Evolutionary conservation across 192 early-diverging fungal genomes (phyloP), one percentile per base, ranked within the genome.

Genomic region (Podochytrium sp.): DNA sequence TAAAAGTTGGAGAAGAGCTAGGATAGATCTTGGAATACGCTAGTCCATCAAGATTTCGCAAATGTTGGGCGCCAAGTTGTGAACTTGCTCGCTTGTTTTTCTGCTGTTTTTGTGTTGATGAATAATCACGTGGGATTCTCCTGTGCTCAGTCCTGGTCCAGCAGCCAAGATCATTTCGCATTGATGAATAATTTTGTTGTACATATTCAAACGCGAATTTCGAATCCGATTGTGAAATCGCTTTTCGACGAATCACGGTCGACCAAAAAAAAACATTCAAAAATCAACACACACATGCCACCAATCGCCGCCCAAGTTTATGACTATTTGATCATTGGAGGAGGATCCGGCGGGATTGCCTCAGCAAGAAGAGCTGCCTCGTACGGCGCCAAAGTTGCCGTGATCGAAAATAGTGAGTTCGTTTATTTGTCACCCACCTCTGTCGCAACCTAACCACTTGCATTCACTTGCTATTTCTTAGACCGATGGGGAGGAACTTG

Each of bases 281-380:
- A 55, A 47, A 7, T 47, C 43, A 12, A 20, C 52, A 25, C 7
- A 20, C 52, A 55, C 5, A 55, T 55, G 52, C 5, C 52, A 55
- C 12, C 66, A 35, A 62, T 74, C 40, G 53, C 78, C 37, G 74
- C 80, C 39, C 79, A 76, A 49, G 71, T 81, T 20, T 87, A 80
- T 76, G 96, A 99, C 77, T 96, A 93, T 79, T 87, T 99, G n/a
- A 95, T 99, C 43, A 91, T 97, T 66, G 97, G 97, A 65, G 97
- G 93, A 73, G 95, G 97, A 43, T 90, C 87, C 75, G 87, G 87
- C 40, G 96, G 97, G 23, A 81, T 99, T 33, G 97, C 95, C 29
- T 93, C 92, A 27, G 96, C 97, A 4, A 89, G 97, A 57, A 88
- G 97, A 43, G 97, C 97, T 18, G 94, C 93, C 6, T 85, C 89